A percentile compares a stretch with the other conserved stretches of the same genome.
phyloP scores from a whole-genome alignment of 129 eudicot genomes.

The carrot (Daucus carota) region DH1_v3.0 NC_030388.2:333501-334000 shows the following conservation, averaged over 20 bases:
- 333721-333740: conserved; percentile 90
- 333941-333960: neutral
- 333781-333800: too few species aligned
- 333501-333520: conserved; percentile 52
- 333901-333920: neutral
- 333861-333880: neutral
- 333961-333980: neutral
- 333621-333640: conserved; percentile 16
- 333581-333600: neutral
- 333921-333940: too few species aligned
- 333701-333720: conserved; percentile 93
- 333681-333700: conserved; percentile 85
- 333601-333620: neutral
- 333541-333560: neutral
- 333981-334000: neutral
- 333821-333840: too few species aligned
- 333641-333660: conserved; percentile 76
- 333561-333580: neutral
- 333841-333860: too few species aligned
- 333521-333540: conserved; percentile 71
- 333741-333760: conserved; percentile 24
- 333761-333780: neutral
- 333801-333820: neutral
- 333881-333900: neutral
- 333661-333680: conserved; percentile 84